Conservation (phyloP, 177 flowering plant genomes). For the Vitis hybrid region DNA sequence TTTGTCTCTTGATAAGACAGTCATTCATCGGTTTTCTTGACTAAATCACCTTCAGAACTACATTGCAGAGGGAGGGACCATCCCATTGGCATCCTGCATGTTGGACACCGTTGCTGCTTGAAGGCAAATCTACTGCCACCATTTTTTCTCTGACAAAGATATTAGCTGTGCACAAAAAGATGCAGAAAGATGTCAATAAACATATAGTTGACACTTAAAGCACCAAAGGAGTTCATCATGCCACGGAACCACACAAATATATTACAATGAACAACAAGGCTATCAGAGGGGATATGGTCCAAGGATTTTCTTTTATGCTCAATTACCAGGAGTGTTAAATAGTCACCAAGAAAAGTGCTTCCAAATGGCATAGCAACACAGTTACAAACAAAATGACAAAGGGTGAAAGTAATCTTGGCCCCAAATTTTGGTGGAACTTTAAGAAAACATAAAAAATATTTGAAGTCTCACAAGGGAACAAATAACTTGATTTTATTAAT, state of each 20-base stretch:
- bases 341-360: too few species aligned
- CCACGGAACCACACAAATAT: not conserved
- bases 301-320: too few species aligned
- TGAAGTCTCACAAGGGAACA: too few species aligned
- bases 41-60: not conserved
- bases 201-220: not conserved
- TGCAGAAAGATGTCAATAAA: not conserved
- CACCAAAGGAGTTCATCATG: not conserved
- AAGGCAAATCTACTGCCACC: conserved; percentile 20
- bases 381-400: too few species aligned
- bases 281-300: too few species aligned
- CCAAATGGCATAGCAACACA: too few species aligned
- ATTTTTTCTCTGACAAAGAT: conserved; percentile 46
- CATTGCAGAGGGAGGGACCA: not conserved
- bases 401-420: too few species aligned
- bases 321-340: too few species aligned
- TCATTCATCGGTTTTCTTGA: not conserved
- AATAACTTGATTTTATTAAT: too few species aligned
- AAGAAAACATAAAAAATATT: too few species aligned
- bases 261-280: too few species aligned
- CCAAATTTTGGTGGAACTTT: too few species aligned
- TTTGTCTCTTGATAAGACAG: not conserved
- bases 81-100: conserved; percentile 3
- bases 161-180: conserved; percentile 34
- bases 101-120: not conserved